These are phyloP conservation scores for Diversispora epigaea DNA, from an alignment of 192 early-diverging fungal genomes.

Conservation along the genomic window DNA sequence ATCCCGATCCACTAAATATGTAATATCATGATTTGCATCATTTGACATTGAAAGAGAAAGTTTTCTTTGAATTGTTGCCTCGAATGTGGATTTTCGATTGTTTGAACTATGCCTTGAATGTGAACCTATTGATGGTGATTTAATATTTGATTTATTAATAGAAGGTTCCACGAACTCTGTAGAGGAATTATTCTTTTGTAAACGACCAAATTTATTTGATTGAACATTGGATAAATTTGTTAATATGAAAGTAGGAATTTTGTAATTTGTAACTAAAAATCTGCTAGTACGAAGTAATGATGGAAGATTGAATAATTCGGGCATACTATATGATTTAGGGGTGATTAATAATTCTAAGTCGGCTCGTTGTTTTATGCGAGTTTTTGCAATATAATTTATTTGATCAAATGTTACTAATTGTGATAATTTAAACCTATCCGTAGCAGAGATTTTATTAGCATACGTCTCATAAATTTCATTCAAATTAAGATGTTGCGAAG, in stretches of 20 bases:
- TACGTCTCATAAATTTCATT: conserved; percentile 34
- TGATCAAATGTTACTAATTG: conserved; percentile 58
- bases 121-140: neutral
- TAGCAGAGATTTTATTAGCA: conserved; percentile 34
- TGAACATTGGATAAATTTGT: neutral
- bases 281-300: conserved; percentile 4
- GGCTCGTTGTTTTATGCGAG: conserved; percentile 29
- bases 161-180: too few species aligned
- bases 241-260: conserved; percentile 15
- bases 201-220: neutral
- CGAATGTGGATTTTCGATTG: conserved; percentile 9
- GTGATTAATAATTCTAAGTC: neutral
- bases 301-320: conserved; percentile 21
- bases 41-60: neutral
- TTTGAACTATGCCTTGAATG: neutral
- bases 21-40: neutral
- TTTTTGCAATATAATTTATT: conserved; percentile 47
- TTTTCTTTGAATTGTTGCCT: neutral
- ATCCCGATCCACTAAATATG: conserved; percentile 4
- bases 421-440: conserved; percentile 47
- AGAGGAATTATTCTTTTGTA: too few species aligned
- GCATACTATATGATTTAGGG: neutral
- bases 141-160: neutral
- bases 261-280: conserved; percentile 24
- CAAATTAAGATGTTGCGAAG: conserved; percentile 36